Conservation (phyloP, 192 early-diverging fungal species). For the Backusella tarrabulga region DNA sequence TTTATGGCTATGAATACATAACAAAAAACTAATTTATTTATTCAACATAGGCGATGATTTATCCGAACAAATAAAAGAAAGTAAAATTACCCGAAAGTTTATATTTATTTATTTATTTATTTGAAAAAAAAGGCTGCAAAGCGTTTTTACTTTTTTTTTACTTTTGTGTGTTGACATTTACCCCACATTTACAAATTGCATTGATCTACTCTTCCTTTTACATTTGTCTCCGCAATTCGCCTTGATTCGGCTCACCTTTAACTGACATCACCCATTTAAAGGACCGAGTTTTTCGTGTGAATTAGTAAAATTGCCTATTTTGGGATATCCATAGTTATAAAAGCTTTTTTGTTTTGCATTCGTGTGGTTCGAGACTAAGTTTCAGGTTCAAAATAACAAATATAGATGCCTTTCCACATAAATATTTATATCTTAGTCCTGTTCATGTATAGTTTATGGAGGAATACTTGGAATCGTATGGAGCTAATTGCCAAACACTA, state of each 20-base stretch:
- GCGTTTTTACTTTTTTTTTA: neutral
- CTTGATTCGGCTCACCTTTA: conserved; percentile 5
- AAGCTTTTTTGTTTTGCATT: conserved; percentile 10
- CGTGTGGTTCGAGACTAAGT: neutral
- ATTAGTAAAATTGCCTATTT: neutral
- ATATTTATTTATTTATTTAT: neutral
- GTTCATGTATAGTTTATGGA: neutral
- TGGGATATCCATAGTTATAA: neutral
- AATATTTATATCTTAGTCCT: neutral
- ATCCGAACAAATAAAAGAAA: neutral
- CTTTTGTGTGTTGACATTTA: neutral
- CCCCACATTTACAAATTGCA: conserved; percentile 1
- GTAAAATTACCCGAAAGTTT: neutral
- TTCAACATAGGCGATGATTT: neutral
- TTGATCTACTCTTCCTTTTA: neutral
- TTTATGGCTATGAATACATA: neutral
- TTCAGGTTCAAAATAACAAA: conserved; percentile 1
- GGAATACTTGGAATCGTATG: neutral
- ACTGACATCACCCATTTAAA: neutral
- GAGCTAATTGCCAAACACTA: neutral
- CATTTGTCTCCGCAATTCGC: conserved; percentile 15
- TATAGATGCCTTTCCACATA: neutral
- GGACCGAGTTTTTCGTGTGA: neutral
- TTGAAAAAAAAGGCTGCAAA: neutral
- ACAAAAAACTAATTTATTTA: neutral